Percentiles rank a stretch among this genome's conserved stretches.
phyloP scores from a whole-genome alignment of 371 early-diverging fungal genomes.

The Haplosporangium sp. region DNA sequence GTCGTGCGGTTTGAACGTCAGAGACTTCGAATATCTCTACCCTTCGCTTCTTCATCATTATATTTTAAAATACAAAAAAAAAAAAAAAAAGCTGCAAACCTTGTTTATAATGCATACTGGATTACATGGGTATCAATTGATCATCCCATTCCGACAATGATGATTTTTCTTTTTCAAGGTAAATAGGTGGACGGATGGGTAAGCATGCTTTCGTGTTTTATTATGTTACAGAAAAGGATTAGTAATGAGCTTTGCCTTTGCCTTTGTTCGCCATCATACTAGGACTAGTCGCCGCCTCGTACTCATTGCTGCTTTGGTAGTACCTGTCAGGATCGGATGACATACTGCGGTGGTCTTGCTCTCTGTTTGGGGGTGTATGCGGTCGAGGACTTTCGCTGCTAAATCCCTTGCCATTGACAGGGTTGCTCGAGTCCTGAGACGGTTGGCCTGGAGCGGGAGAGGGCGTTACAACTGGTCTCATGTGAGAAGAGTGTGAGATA shows the following conservation, averaged over 20 bases:
- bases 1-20: constrained; percentile 32
- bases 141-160: too few relatives aligned
- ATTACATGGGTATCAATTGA: too few relatives aligned
- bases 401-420: constrained; percentile 5
- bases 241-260: constrained; percentile 28
- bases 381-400: constrained; percentile 17
- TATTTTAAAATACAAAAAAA: not conserved
- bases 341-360: constrained; percentile 5
- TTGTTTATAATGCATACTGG: too few relatives aligned
- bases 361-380: constrained; percentile 14
- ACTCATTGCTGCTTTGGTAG: constrained; percentile 48
- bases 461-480: constrained; percentile 8
- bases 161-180: too few relatives aligned
- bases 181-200: not conserved
- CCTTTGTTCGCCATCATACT: constrained; percentile 37
- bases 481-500: constrained; percentile 6
- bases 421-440: not conserved
- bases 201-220: not conserved
- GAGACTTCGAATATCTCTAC: constrained; percentile 30
- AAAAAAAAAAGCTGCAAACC: not conserved
- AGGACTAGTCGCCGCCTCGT: constrained; percentile 50
- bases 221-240: not conserved
- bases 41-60: not conserved
- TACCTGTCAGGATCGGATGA: constrained; percentile 33
- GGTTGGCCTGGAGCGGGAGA: constrained; percentile 10